Evolutionary conservation across 2,329 filamentous ascomycete genomes (phyloP).

Genomic region (Mariannaea elegans): DNA sequence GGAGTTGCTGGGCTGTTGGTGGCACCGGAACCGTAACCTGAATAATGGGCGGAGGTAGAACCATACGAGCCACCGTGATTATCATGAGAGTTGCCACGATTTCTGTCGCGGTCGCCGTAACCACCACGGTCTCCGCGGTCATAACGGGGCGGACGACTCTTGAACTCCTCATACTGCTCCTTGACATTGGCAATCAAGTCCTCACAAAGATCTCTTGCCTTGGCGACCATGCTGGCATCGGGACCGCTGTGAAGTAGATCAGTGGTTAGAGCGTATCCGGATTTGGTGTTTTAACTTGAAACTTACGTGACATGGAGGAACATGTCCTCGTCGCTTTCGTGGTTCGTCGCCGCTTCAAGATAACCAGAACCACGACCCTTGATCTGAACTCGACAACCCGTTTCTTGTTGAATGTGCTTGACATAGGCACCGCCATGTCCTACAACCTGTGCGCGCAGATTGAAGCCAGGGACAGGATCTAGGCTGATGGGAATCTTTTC

Average conservation of each 20-base stretch:
- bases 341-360: constrained; percentile 86
- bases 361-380: constrained; percentile 97
- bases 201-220: constrained; percentile 87
- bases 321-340: constrained; percentile 95
- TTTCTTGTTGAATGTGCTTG: constrained; percentile 97
- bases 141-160: constrained; percentile 77
- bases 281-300: neutral
- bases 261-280: constrained; percentile 42
- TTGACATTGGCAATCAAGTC: constrained; percentile 88
- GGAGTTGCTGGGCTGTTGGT: constrained; percentile 50
- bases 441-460: constrained; percentile 94
- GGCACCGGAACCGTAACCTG: constrained; percentile 43
- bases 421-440: constrained; percentile 95
- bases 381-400: constrained; percentile 95
- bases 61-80: constrained; percentile 45
- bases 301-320: constrained; percentile 93
- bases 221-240: constrained; percentile 84
- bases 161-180: constrained; percentile 90
- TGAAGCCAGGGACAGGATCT: constrained; percentile 93
- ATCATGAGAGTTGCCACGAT: constrained; percentile 45
- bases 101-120: constrained; percentile 43
- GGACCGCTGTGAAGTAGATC: constrained; percentile 71
- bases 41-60: constrained; percentile 37
- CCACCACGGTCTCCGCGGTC: constrained; percentile 56
- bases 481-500: constrained; percentile 92